Evolutionary conservation across 2,329 filamentous ascomycete species (phyloP), one percentile per base, ranked within the genome.

Genomic region (Pseudocercospora pini-densiflorae): DNA sequence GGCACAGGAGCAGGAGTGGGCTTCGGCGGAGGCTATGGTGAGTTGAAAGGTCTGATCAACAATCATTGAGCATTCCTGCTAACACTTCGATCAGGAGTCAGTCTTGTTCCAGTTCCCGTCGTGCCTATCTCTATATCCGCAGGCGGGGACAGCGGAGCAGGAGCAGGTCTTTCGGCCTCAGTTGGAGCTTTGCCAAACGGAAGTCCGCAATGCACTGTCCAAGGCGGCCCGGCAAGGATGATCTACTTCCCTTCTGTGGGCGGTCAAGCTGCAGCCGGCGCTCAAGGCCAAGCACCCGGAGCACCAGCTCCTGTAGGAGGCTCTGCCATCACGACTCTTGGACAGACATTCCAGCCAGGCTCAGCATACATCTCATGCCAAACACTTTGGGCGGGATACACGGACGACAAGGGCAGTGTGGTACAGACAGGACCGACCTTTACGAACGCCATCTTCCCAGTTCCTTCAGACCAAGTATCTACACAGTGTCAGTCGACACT

Each of bases 201-300:
- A 21, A 64, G 55, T 36, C 62, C 64, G 14, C 63, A 68, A 51
- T 75, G 71, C 61, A 65, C 73, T 3, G 64, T 74, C 9, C 64
- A 63, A 49, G 72, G 73, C 16, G 73, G 73, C 8, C 73, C 71
- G 9, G 66, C 73, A 3, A 59, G 68, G 16, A 66, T 75, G 10
- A 62, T 72, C 23, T 74, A 73, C 63, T 74, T 72, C 54, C 73
- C 73, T 10, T 62, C 66, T 10, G 21, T n/a, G 12, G 64, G 54
- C 14, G 61, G 36, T 19, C 45, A 59, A n/a, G 33, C 31, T 33
- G 45, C 40, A 43, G 47, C 29, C 6, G 60, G 31, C 21, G 31
- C 24, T n/a, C 27, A 62, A 31, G 54, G 54, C 14, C 53, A 57
- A 36, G 31, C 61, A 47, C 62, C 62, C 3, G 59, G 36, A 16